phyloP scores from a whole-genome alignment of 305 asterid genomes.

The Caryopteris hybrid region DNA sequence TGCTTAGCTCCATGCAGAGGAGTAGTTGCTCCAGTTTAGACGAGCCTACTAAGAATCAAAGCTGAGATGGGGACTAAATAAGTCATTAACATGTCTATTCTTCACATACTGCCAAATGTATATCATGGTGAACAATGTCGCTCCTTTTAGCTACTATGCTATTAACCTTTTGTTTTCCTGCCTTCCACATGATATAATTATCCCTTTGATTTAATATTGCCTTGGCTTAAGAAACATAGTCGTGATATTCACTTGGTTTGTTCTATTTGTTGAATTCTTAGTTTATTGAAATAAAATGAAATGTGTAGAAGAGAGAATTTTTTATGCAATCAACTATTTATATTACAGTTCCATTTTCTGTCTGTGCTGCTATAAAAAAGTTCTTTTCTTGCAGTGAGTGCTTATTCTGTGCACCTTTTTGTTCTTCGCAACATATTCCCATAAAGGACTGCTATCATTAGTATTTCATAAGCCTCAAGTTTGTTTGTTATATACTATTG shows the following conservation, averaged over 20 bases:
- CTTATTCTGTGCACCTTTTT: neutral
- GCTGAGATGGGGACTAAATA: neutral
- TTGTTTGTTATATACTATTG: too few species aligned
- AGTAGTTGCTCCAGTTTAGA: neutral
- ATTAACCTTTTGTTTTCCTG: neutral
- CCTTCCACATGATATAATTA: neutral
- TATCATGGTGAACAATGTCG: neutral
- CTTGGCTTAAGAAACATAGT: neutral
- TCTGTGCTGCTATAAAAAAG: slow-evolving; percentile 1
- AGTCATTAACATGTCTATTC: neutral
- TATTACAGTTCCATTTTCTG: neutral
- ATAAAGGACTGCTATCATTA: neutral
- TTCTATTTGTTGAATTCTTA: neutral
- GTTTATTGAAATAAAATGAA: too few species aligned
- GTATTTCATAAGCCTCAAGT: neutral
- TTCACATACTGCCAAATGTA: neutral
- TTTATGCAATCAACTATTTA: too few species aligned
- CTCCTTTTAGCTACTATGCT: neutral
- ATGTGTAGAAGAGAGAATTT: too few species aligned
- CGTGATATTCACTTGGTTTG: neutral
- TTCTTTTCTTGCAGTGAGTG: slow-evolving; percentile 25
- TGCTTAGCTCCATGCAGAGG: neutral
- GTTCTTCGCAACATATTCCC: slow-evolving; percentile 12
- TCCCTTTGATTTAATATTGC: too few species aligned
- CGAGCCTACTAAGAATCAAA: neutral